Evolutionary conservation across 805 yeast genomes (phyloP), one percentile per base, ranked within the genome.

Genomic region (Wickerhamiella qilinensis): DNA sequence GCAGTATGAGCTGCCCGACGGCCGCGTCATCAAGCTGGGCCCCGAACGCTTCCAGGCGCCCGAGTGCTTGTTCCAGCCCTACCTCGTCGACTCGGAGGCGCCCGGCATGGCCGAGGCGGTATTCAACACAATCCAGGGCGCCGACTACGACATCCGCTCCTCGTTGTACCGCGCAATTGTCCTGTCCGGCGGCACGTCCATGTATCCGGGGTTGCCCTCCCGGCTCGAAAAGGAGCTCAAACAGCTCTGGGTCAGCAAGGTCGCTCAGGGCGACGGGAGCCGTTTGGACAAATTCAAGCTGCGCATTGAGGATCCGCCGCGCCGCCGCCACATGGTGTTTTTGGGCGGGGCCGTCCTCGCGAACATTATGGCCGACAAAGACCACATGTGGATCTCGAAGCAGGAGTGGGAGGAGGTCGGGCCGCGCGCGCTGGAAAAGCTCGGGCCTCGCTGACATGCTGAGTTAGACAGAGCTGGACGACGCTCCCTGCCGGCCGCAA

Each of bases 371-470:
- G 93, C 93, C 35, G 95, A 86, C 58, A 91, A 88, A 60, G 96
- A 86, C 48, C 96, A 86, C 55, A 82, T 91, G 94, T 91, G 98
- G 98, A 73, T 91, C 49, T 68, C 83, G 38, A 86, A 81, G 57
- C 84, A 80, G 57, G 98, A 91, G 63, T 91, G 97, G 97, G 91
- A 84, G 58, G 98, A 91, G 65, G 84, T 80, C 54, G 98, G 98
- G 24, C 73, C 94, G 32, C 70, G 86, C 28, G 73, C 83, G 11
- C 71, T 91, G 59, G 62, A 70, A 27, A 91, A 91, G 62, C 74
- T 91, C 52, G 98, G 97, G 6, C 95, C 96, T 42, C 75, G 97
- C 62, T 85, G 64, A 39, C 51, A 6, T 22, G 25, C 9, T 22
- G 9, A 22, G n/a, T n/a, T n/a, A n/a, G n/a, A n/a, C n/a, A n/a